Evolutionary conservation across 164 flowering plant genomes (phyloP), one percentile per base, ranked within the genome.

Genomic region (Tinospora cordifolia): DNA sequence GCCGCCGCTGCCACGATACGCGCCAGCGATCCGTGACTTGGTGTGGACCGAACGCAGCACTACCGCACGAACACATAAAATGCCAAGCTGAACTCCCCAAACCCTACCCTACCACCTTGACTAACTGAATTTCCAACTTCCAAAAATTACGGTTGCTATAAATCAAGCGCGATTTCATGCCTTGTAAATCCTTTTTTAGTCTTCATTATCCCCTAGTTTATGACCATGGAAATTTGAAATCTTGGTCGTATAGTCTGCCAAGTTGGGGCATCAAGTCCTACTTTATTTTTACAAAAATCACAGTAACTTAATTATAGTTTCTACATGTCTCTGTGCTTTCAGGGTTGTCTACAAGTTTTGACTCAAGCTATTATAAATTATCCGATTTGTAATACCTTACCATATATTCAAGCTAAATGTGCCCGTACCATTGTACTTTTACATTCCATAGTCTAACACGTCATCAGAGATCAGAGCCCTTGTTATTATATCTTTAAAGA

Each of bases 361-460:
- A n/a, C n/a, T n/a, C n/a, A n/a, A n/a, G n/a, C n/a, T n/a, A n/a
- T n/a, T n/a, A n/a, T n/a, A n/a, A n/a, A 30, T 4, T 4, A 30
- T 30, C 36, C 36, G 36, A 30, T 30, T 30, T 4, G 4, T 4
- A 30, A 30, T 30, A 30, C 36, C 36, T 4, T 4, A 30, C 4
- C 4, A 30, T 30, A 30, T 30, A 30, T 30, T 4, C 36, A 34
- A 49, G 46, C 46, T 25, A 26, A 65, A 34, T 14, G 24, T 49
- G 38, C 68, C 49, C 68, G 27, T 15, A 64, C 26, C 40, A 30
- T 51, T 47, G 62, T 44, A 39, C 36, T 38, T 49, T 67, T 67
- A 47, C 69, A 67, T 67, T 39, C 57, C 69, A 67, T 26, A 69
- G 47, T 44, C n/a, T n/a, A n/a, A n/a, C n/a, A n/a, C n/a, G n/a